These are phyloP conservation scores for Phytophthora idaei DNA, from an alignment of 352 stramenopile genomes.

Conservation along the genomic window DNA sequence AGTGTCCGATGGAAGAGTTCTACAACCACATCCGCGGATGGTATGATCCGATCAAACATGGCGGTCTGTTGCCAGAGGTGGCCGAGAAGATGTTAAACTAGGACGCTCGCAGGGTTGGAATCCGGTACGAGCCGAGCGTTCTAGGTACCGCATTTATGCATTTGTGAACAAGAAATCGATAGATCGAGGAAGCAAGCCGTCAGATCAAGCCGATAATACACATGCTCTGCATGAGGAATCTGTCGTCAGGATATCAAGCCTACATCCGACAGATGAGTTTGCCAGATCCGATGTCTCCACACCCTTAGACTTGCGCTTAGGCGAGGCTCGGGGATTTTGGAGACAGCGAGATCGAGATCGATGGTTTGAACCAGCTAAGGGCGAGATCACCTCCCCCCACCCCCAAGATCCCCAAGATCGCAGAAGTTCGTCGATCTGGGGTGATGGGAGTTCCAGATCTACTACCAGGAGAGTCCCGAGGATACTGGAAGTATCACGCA, in stretches of 20 bases:
- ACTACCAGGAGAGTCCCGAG: neutral
- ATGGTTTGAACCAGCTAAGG: too few relatives aligned
- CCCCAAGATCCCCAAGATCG: neutral
- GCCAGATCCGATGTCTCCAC: constrained; percentile 1
- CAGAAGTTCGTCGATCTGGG: neutral
- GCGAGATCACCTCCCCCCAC: too few relatives aligned
- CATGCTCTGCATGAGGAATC: constrained; percentile 7
- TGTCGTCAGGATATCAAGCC: neutral
- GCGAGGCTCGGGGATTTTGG: neutral
- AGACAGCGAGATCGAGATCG: neutral
- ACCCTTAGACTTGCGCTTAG: constrained; percentile 10
- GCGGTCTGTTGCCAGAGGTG: neutral
- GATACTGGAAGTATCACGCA: constrained; percentile 3
- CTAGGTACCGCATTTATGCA: neutral
- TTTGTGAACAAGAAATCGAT: neutral
- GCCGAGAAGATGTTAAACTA: constrained; percentile 18
- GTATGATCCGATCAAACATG: constrained; percentile 2
- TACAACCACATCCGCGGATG: constrained; percentile 3
- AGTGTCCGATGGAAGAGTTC: constrained; percentile 3
- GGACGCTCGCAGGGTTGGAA: constrained; percentile 13
- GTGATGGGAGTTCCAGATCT: neutral
- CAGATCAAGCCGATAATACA: constrained; percentile 9
- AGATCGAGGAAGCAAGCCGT: neutral
- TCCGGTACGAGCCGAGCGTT: constrained; percentile 14
- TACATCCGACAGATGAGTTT: constrained; percentile 4